These are phyloP conservation scores for Kondoa subrosea DNA, from an alignment of 768 basidiomycete species.

Conservation along the genomic window DNA sequence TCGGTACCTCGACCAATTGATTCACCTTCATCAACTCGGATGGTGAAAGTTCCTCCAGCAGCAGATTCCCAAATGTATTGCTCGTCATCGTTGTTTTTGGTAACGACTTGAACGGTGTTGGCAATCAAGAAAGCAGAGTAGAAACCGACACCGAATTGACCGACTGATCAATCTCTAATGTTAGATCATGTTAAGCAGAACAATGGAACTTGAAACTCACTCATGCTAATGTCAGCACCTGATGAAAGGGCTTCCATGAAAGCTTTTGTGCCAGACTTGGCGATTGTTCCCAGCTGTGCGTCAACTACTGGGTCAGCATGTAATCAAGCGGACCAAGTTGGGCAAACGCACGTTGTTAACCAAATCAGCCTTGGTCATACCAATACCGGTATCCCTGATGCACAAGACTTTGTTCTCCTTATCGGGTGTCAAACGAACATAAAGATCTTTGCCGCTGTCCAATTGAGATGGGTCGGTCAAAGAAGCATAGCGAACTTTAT, in stretches of 20 bases:
- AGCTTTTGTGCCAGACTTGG: conserved; percentile 49
- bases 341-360: conserved; percentile 81
- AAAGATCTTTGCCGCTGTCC: conserved; percentile 78
- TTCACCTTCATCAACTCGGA: conserved; percentile 80
- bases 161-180: conserved; percentile 8
- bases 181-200: not conserved
- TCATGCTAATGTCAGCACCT: conserved; percentile 55
- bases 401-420: conserved; percentile 82
- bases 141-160: conserved; percentile 71
- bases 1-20: conserved; percentile 86
- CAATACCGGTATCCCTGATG: conserved; percentile 90
- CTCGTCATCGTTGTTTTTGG: conserved; percentile 99
- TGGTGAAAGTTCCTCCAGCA: conserved; percentile 97
- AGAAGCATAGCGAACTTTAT: conserved; percentile 95
- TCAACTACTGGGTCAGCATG: not conserved
- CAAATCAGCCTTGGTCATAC: conserved; percentile 99
- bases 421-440: conserved; percentile 85
- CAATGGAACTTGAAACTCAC: conserved; percentile 42
- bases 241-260: conserved; percentile 92
- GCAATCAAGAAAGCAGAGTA: conserved; percentile 99
- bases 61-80: conserved; percentile 99
- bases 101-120: conserved; percentile 93
- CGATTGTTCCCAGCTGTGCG: conserved; percentile 33
- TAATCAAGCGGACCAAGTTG: not conserved
- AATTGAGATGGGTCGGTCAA: conserved; percentile 82